A percentile compares a stretch with the other conserved stretches of the same genome.
Conservation (phyloP, 176 grass and related monocot genomes). For the Rhynchospora pubera region DNA sequence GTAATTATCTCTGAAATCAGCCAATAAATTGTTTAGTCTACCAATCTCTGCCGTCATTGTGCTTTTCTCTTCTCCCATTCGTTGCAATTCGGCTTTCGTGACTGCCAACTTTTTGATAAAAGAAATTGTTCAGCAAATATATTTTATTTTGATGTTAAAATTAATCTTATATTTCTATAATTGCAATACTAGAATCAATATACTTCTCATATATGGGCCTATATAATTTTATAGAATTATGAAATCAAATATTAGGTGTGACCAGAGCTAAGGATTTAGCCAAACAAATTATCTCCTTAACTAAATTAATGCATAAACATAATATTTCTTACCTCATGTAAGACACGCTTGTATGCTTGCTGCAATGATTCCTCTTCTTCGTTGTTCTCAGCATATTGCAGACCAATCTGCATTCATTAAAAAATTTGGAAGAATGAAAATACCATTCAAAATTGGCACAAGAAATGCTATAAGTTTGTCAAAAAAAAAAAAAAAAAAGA, state of each 20-base stretch:
- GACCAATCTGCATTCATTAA: conserved; percentile 7
- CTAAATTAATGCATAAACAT: background rate
- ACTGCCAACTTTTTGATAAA: background rate
- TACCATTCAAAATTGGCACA: background rate
- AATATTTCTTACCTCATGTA: conserved; percentile 1
- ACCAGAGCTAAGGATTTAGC: background rate
- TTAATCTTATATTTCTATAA: background rate
- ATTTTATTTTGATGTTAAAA: background rate
- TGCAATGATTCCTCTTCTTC: conserved; percentile 4
- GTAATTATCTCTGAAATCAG: background rate
- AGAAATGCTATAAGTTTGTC: background rate
- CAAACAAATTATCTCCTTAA: background rate
- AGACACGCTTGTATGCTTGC: background rate
- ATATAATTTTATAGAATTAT: background rate
- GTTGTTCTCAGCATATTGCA: background rate
- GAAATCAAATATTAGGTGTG: background rate
- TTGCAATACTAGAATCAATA: background rate
- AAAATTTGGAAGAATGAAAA: background rate
- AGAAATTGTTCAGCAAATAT: background rate
- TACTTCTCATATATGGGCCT: no score
- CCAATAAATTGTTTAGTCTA: background rate
- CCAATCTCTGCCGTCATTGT: background rate
- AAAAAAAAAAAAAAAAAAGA: background rate
- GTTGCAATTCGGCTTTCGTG: background rate
- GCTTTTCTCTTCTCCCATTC: conserved; percentile 5